These are phyloP conservation scores for Apiospora saccharicola DNA, from an alignment of 2,329 filamentous ascomycete species.

Conservation along the genomic window DNA sequence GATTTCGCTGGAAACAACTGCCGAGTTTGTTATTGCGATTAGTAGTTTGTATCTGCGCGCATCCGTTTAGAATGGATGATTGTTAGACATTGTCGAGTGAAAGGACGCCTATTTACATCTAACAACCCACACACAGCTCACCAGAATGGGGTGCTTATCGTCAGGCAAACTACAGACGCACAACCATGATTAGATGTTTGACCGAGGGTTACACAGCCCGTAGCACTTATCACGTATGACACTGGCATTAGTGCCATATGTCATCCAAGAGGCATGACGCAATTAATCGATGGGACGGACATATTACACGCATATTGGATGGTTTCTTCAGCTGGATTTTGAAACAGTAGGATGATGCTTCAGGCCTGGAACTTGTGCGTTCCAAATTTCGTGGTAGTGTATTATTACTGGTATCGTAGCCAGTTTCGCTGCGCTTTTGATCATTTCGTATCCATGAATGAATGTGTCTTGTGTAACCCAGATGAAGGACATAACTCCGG, in stretches of 20 bases:
- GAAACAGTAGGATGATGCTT: neutral
- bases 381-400: slow-evolving; percentile 1
- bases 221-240: slow-evolving; percentile 2
- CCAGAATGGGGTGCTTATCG: neutral
- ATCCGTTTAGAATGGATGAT: neutral
- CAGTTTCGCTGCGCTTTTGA: slow-evolving; percentile 1
- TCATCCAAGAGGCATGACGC: neutral
- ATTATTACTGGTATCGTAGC: slow-evolving; percentile 11
- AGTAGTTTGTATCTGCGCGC: neutral
- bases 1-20: neutral
- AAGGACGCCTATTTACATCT: neutral
- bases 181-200: neutral
- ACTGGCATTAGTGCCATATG: neutral
- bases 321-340: neutral
- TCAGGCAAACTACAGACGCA: neutral
- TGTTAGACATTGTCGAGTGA: neutral
- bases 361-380: neutral
- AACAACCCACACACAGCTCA: neutral
- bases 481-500: slow-evolving; percentile 12
- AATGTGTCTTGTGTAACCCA: slow-evolving; percentile 14
- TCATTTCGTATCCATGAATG: slow-evolving; percentile 12
- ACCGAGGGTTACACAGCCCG: neutral
- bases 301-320: neutral
- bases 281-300: neutral
- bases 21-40: neutral